These are phyloP conservation scores for Xylaria polymorpha DNA, from an alignment of 2,329 filamentous ascomycete genomes.

Conservation along the genomic window DNA sequence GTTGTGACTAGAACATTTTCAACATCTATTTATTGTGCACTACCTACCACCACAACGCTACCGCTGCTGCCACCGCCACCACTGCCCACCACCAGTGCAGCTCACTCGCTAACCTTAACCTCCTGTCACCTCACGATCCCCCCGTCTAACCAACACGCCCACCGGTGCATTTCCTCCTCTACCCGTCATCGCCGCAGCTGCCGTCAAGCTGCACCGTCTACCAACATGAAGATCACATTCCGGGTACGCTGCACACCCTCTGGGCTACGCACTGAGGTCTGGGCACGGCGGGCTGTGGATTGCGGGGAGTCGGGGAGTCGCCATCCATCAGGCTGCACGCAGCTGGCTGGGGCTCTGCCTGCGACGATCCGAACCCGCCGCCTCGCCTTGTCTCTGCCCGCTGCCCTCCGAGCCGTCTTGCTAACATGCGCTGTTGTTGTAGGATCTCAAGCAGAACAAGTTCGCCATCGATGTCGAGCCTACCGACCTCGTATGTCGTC, in stretches of 20 bases:
- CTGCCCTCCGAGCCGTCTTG: neutral
- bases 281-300: slow-evolving; percentile 3
- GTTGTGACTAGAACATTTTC: slow-evolving; percentile 23
- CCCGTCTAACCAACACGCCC: slow-evolving; percentile 21
- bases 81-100: slow-evolving; percentile 20
- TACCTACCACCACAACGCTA: slow-evolving; percentile 27
- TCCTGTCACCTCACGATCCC: slow-evolving; percentile 1
- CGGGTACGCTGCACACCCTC: slow-evolving; percentile 59
- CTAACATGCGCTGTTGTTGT: slow-evolving; percentile 26
- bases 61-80: slow-evolving; percentile 12
- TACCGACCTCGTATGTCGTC: slow-evolving; percentile 81
- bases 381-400: slow-evolving; percentile 22
- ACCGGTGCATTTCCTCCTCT: slow-evolving; percentile 6
- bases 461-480: slow-evolving; percentile 96
- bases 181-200: slow-evolving; percentile 39
- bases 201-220: slow-evolving; percentile 39
- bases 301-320: slow-evolving; percentile 13
- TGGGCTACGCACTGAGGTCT: neutral
- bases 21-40: slow-evolving; percentile 34
- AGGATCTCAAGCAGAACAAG: slow-evolving; percentile 99
- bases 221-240: slow-evolving; percentile 76
- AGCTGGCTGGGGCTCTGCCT: slow-evolving; percentile 36
- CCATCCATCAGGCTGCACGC: slow-evolving; percentile 36
- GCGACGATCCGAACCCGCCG: slow-evolving; percentile 33
- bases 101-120: slow-evolving; percentile 24